Base-by-base conservation (phyloP, 805 yeast species). In the Myxozyma sirexii region DNA sequence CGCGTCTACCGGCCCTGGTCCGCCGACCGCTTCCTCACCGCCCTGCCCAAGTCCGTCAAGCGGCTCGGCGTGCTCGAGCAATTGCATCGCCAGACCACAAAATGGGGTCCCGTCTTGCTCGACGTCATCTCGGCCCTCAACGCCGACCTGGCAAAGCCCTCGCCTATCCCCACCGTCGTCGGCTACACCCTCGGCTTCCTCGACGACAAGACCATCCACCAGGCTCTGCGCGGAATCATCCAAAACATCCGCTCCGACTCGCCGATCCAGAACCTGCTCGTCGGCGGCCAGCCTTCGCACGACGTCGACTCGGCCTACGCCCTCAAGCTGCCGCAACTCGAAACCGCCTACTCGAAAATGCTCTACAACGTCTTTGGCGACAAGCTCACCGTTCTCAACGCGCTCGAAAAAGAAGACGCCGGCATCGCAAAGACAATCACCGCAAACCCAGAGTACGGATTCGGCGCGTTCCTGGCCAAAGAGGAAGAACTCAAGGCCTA, bases 1-100 rank as follows among this genome's bases (percentile, higher is more conserved):
- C 82, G 86, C 42, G 82, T 82, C 33, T 87, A 87, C 76, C 82
- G 90, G 69, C 96, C 97, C 2, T 88, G 91, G 77, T 75, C 80
- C 60, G 77, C 85, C 51, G 71, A 76, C n/a, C 71, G 77, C 15
- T 75, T 90, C 29, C 75, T 83, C 51, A 65, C 75, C 0, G 68
- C 75, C 1, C 71, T 88, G 43, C 92, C 93, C 27, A 62, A 78
- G 1, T 72, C 84, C 7, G 82, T 83, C 55, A 77, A 78, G 61
- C 79, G 80, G 27, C 76, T 92, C 53, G 82, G 84, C 12, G 80
- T 87, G 17, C 77, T 88, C 24, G 88, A 88, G 69, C 96, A 91
- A 75, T 78, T 87, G 43, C 74, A 80, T 13, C 65, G 67, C 15
- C 69, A 68, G 49, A 70, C 75, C 15, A 73, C 77, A 8, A 75